Conservation (phyloP, 805 yeast genomes). For the Jamesozyma gamospora region DNA sequence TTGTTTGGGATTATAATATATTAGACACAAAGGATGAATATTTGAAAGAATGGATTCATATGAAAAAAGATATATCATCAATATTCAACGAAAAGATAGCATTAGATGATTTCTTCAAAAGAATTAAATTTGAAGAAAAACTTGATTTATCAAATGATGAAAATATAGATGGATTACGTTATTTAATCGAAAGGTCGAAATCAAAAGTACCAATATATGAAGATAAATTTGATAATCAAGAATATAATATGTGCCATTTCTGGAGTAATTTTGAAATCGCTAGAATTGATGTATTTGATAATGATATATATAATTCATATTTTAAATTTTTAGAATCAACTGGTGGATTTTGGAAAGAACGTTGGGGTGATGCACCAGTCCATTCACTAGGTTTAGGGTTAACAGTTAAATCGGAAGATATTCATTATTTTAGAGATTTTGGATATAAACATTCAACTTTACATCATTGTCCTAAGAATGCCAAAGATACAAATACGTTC, state of each 20-base stretch:
- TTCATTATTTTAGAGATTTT: slow-evolving; percentile 87
- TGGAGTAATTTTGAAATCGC: slow-evolving; percentile 95
- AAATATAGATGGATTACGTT: slow-evolving; percentile 20
- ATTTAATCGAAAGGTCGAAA: slow-evolving; percentile 33
- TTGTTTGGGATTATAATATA: slow-evolving; percentile 37
- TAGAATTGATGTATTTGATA: slow-evolving; percentile 60
- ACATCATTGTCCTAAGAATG: slow-evolving; percentile 72
- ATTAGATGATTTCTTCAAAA: slow-evolving; percentile 24
- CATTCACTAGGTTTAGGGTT: slow-evolving; percentile 82
- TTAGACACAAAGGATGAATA: slow-evolving; percentile 28
- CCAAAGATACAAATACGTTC: slow-evolving; percentile 13
- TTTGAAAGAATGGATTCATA: slow-evolving; percentile 25
- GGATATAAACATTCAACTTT: slow-evolving; percentile 79
- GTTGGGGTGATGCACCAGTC: slow-evolving; percentile 98
- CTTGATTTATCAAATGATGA: slow-evolving; percentile 6
- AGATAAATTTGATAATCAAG: slow-evolving; percentile 57
- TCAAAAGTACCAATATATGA: slow-evolving; percentile 28
- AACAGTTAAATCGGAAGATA: slow-evolving; percentile 53
- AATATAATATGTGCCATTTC: slow-evolving; percentile 74
- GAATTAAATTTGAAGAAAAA: background rate
- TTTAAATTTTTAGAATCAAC: slow-evolving; percentile 57
- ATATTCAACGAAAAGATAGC: slow-evolving; percentile 25
- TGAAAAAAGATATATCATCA: slow-evolving; percentile 15
- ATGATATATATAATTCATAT: slow-evolving; percentile 54
- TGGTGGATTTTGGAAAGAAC: slow-evolving; percentile 80